Percentiles rank a stretch among this genome's conserved stretches.
Conservation (phyloP, 2,329 filamentous ascomycete species). For the Huntiella savannae region DNA sequence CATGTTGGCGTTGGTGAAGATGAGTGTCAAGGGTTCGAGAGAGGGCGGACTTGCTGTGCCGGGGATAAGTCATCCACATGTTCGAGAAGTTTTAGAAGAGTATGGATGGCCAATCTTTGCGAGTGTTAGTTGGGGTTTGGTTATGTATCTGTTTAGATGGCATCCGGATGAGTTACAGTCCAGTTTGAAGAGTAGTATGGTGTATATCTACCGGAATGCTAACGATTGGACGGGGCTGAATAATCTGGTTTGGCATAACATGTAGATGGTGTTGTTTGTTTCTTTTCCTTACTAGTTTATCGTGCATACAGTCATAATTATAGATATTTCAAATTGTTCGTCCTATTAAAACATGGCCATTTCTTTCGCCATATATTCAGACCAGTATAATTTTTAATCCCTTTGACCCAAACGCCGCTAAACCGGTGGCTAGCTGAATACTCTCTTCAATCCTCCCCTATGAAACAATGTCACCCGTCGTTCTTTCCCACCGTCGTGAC, state of each 20-base stretch:
- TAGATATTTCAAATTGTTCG: too few relatives aligned
- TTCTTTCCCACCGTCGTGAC: too few relatives aligned
- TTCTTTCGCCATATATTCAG: too few relatives aligned
- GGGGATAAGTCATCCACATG: slow-evolving; percentile 23
- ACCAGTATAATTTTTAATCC: too few relatives aligned
- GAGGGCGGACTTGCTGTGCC: slow-evolving; percentile 30
- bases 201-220: slow-evolving; percentile 83
- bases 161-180: slow-evolving; percentile 82
- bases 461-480: too few relatives aligned
- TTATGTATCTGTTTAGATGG: slow-evolving; percentile 91
- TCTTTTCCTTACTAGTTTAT: background rate
- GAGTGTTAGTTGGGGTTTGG: slow-evolving; percentile 70
- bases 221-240: slow-evolving; percentile 75
- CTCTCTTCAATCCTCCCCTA: too few relatives aligned
- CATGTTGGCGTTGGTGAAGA: slow-evolving; percentile 61
- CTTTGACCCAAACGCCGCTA: too few relatives aligned
- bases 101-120: slow-evolving; percentile 91
- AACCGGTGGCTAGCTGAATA: too few relatives aligned
- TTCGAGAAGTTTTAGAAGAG: slow-evolving; percentile 30
- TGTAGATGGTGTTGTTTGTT: slow-evolving; percentile 19
- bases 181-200: slow-evolving; percentile 88
- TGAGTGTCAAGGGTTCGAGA: slow-evolving; percentile 43
- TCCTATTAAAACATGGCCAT: too few relatives aligned
- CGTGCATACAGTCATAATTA: too few relatives aligned
- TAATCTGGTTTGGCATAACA: slow-evolving; percentile 76